Percentiles rank a stretch among this genome's conserved stretches.
phyloP scores from a whole-genome alignment of 345 rosid species.

The Luvunga scandens region DNA sequence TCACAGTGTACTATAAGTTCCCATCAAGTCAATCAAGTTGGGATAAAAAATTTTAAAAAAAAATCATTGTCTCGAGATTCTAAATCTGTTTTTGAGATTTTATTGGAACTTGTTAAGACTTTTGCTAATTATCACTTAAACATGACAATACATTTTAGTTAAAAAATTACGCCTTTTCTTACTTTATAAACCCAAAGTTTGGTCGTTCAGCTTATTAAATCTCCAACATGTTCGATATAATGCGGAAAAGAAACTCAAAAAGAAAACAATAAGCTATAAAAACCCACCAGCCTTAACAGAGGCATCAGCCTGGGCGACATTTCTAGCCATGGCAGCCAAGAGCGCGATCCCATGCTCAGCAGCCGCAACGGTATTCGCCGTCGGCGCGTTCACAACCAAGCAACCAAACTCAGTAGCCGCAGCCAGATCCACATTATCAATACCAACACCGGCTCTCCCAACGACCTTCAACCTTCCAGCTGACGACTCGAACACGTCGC shows the following conservation, averaged over 20 bases:
- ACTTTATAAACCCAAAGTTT: background rate
- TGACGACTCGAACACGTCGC: constrained; percentile 80
- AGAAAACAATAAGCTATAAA: background rate
- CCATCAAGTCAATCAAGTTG: background rate
- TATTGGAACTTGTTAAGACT: background rate
- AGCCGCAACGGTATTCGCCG: constrained; percentile 89
- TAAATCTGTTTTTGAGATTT: background rate
- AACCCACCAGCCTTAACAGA: constrained; percentile 85
- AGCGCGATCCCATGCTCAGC: constrained; percentile 97
- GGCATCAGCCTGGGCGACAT: constrained; percentile 86
- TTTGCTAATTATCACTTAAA: background rate
- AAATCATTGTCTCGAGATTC: background rate
- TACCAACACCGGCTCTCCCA: constrained; percentile 93
- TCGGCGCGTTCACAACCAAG: constrained; percentile 89
- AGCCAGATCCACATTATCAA: constrained; percentile 88
- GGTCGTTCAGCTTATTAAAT: background rate
- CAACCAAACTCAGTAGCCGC: constrained; percentile 93
- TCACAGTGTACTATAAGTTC: background rate
- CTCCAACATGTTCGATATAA: background rate
- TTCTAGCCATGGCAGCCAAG: constrained; percentile 81
- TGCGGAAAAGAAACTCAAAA: background rate
- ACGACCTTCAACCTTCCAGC: constrained; percentile 83
- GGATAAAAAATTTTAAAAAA: background rate
- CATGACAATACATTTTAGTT: background rate
- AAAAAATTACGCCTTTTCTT: background rate